Evolutionary conservation across 345 rosid species (phyloP).

Genomic region (Moricandia moricandioides): DNA sequence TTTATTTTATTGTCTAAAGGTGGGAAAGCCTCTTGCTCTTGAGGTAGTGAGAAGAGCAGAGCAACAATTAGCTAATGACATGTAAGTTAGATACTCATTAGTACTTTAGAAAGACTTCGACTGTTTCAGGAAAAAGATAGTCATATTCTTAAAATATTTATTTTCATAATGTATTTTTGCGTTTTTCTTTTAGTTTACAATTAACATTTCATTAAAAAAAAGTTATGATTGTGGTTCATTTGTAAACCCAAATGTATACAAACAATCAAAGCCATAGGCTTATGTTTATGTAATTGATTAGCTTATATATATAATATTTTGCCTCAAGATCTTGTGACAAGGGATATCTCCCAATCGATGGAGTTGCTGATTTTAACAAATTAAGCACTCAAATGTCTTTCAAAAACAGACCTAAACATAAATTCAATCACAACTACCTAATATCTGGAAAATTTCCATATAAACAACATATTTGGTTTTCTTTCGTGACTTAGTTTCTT

Average conservation of each 20-base stretch:
- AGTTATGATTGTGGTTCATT: not conserved
- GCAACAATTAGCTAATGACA: constrained; percentile 57
- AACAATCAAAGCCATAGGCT: not conserved
- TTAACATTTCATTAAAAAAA: not conserved
- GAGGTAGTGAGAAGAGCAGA: constrained; percentile 74
- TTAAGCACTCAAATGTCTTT: too few relatives aligned
- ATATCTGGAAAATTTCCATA: too few relatives aligned
- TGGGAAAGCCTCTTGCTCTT: constrained; percentile 76
- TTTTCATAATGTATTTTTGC: not conserved
- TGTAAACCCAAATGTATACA: not conserved
- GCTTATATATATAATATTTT: not conserved
- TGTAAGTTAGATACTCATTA: constrained; percentile 39
- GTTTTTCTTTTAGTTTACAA: not conserved
- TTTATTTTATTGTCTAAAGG: constrained; percentile 33
- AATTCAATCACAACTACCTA: too few relatives aligned
- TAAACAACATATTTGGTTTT: too few relatives aligned
- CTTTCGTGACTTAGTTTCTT: too few relatives aligned
- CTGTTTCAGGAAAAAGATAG: not conserved
- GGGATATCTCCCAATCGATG: too few relatives aligned
- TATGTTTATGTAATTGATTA: not conserved
- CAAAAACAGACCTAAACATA: too few relatives aligned
- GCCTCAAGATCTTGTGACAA: too few relatives aligned
- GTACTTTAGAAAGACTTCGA: not conserved
- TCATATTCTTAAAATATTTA: not conserved
- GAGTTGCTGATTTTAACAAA: too few relatives aligned